Evolutionary conservation across 2,329 filamentous ascomycete species (phyloP), one percentile per base, ranked within the genome.

Genomic region (Neofusicoccum ribis): DNA sequence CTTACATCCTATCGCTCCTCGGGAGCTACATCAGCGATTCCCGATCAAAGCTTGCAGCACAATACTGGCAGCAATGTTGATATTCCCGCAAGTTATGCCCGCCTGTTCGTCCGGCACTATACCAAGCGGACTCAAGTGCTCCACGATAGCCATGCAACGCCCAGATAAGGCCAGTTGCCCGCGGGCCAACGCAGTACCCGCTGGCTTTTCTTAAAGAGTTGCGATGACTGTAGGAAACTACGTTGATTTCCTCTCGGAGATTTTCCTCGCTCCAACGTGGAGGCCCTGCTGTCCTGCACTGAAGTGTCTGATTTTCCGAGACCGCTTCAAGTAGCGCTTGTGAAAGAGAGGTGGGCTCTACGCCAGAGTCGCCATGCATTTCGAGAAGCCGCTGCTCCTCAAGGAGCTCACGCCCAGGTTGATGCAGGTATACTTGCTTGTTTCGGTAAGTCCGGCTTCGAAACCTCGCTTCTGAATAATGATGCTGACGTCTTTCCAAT

Each of bases 401-500:
- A 59, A 27, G 54, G 54, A 59, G 54, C 37, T 59, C 11, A 59
- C 54, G 20, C 54, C 54, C 7, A 44, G 54, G 37, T 36, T 59
- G 54, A 31, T 59, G 54, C 54, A 59, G 34, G 39, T 59, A 17
- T 59, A 59, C 54, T 46, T 59, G 39, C 54, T 59, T 59, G 54
- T 59, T 1, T 59, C 54, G 20, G 54, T 59, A 44, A 34, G 54
- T 44, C 2, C 8, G 12, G 15, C 8, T 20, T n/a, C n/a, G n/a
- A 15, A 14, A 2, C 5, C 34, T 34, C 11, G 31, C 1, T 41
- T 12, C 31, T 23, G 12, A 6, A 4, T 3, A 20, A 11, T 15
- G n/a, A 59, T 34, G 23, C 39, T 59, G 20, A 46, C 27, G 1
- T 2, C 14, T 34, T 11, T 14, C 14, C 6, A 3, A 31, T 8